phyloP scores from a whole-genome alignment of 805 yeast species.

The Lachancea dasiensis region DNA sequence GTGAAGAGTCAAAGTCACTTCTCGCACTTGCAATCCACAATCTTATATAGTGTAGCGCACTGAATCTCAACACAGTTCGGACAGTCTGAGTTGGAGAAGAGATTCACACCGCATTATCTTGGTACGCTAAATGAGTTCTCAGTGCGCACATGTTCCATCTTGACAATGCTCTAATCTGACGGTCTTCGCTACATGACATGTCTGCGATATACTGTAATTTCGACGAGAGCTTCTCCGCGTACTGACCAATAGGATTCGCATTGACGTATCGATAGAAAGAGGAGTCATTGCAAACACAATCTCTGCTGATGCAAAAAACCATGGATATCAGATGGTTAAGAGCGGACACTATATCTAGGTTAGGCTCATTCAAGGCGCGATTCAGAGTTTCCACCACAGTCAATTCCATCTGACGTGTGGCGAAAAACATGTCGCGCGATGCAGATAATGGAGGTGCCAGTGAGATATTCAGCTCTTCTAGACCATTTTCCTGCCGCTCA shows the following conservation, averaged over 20 bases:
- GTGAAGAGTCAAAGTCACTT: no score
- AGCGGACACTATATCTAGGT: background rate
- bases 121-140: constrained; percentile 3
- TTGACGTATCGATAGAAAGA: constrained; percentile 2
- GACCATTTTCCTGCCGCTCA: constrained; percentile 1
- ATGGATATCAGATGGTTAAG: constrained; percentile 7
- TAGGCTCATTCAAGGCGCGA: background rate
- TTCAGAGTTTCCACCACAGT: constrained; percentile 10
- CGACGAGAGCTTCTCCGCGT: constrained; percentile 5
- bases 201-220: constrained; percentile 5
- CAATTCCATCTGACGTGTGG: constrained; percentile 16
- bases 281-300: constrained; percentile 7
- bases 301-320: constrained; percentile 7
- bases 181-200: background rate
- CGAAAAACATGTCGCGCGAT: constrained; percentile 15
- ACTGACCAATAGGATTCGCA: background rate
- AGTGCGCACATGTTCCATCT: constrained; percentile 4
- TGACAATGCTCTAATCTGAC: background rate
- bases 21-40: no score
- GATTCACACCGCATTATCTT: background rate
- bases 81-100: no score
- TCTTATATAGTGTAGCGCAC: background rate
- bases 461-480: constrained; percentile 12
- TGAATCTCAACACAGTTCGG: no score
- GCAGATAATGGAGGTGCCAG: constrained; percentile 17